These are phyloP conservation scores for Camellia japonica DNA, from an alignment of 148 eudicot genomes.

Conservation along the genomic window DNA sequence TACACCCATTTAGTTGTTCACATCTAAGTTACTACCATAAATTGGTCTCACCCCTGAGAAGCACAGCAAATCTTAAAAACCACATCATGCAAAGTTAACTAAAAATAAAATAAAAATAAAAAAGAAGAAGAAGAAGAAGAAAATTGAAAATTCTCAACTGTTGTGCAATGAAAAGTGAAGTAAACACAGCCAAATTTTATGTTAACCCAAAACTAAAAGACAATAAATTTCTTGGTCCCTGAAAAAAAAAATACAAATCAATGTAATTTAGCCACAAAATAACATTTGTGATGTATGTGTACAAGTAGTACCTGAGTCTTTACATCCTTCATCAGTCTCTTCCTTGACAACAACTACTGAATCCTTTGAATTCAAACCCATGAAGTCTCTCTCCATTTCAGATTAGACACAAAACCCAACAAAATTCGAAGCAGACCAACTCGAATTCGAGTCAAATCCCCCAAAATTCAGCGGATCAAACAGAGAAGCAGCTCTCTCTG, in stretches of 20 bases:
- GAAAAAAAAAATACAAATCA: neutral
- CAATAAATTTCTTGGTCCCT: neutral
- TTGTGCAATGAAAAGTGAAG: neutral
- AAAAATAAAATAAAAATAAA: neutral
- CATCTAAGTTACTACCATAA: neutral
- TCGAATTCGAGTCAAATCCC: neutral
- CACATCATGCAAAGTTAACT: neutral
- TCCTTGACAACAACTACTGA: conserved; percentile 18
- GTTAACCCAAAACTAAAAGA: neutral
- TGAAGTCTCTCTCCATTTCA: conserved; percentile 36
- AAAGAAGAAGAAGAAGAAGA: neutral
- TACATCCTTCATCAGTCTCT: conserved; percentile 25
- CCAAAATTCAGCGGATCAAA: neutral
- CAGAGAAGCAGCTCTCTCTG: conserved; percentile 7
- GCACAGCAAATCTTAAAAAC: too few relatives aligned
- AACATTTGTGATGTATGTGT: neutral
- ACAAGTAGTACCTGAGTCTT: conserved; percentile 20
- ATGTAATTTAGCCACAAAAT: neutral
- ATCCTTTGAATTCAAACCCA: conserved; percentile 35
- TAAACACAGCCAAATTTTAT: neutral
- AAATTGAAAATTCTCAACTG: neutral
- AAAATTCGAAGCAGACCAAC: conserved; percentile 4
- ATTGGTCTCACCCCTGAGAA: neutral
- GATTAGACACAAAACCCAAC: neutral
- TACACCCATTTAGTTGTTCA: neutral